These are phyloP conservation scores for Trichophyton verrucosum DNA, from an alignment of 2,329 filamentous ascomycete genomes.

Conservation along the genomic window DNA sequence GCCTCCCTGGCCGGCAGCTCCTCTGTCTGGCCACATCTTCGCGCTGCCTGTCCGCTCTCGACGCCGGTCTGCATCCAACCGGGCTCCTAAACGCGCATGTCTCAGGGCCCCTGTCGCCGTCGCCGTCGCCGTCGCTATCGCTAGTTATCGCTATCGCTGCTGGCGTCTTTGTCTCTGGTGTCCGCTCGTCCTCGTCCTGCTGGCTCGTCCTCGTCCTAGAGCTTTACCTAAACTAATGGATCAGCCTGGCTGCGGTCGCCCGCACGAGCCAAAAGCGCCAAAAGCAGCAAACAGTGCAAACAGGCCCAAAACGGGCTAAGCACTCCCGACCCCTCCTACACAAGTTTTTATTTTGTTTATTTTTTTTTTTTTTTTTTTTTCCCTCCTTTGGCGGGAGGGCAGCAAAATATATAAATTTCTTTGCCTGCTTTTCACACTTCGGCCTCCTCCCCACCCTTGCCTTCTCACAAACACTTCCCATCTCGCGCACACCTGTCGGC, in stretches of 20 bases:
- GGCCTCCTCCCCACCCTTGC: conserved; percentile 14
- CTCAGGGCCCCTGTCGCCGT: no score
- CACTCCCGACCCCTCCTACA: conserved; percentile 9
- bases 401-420: background rate
- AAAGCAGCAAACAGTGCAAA: conserved; percentile 7
- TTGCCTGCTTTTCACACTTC: conserved; percentile 9
- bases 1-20: conserved; percentile 58
- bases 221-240: background rate
- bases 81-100: background rate
- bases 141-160: background rate
- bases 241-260: background rate
- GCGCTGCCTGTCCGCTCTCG: background rate
- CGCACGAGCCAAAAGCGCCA: conserved; percentile 2
- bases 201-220: background rate
- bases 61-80: background rate
- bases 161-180: background rate
- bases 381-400: conserved; percentile 6
- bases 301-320: conserved; percentile 8
- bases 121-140: background rate
- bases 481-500: conserved; percentile 15
- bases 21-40: conserved; percentile 80
- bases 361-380: conserved; percentile 12
- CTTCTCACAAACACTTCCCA: conserved; percentile 12
- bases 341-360: background rate
- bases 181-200: background rate